Percentiles rank a stretch among this genome's conserved stretches.
These are phyloP conservation scores for Melaleuca alternifolia DNA, from an alignment of 345 rosid species.

Conservation along the genomic window DNA sequence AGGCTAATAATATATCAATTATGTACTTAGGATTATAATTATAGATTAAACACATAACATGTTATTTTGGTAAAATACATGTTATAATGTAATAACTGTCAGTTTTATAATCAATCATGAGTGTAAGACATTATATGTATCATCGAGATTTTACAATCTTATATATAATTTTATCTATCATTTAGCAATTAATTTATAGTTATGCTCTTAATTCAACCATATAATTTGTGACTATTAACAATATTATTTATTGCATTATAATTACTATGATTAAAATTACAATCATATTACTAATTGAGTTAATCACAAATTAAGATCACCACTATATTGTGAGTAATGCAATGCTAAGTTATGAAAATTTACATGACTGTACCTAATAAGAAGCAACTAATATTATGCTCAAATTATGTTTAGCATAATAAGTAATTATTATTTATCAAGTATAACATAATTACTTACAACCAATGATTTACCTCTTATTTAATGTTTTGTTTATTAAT, in stretches of 20 bases:
- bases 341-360: not conserved
- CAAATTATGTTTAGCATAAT: not conserved
- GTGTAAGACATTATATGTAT: not conserved
- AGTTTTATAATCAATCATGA: not conserved
- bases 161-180: not conserved
- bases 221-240: not conserved
- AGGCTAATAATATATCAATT: fast-evolving
- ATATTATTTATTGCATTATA: not conserved
- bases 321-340: not conserved
- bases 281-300: not conserved
- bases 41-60: not conserved
- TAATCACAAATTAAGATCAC: not conserved
- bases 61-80: not conserved
- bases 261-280: not conserved
- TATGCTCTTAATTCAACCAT: not conserved
- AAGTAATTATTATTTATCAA: not conserved
- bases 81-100: not conserved
- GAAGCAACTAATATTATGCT: not conserved
- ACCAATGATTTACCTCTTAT: not conserved
- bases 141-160: not conserved
- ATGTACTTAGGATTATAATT: not conserved
- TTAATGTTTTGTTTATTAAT: not conserved
- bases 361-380: not conserved
- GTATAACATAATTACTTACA: not conserved
- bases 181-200: not conserved